Percentiles rank a stretch among this genome's conserved stretches.
Evolutionary conservation across 2,329 filamentous ascomycete species (phyloP).

Genomic region (Fusarium subtropicale): DNA sequence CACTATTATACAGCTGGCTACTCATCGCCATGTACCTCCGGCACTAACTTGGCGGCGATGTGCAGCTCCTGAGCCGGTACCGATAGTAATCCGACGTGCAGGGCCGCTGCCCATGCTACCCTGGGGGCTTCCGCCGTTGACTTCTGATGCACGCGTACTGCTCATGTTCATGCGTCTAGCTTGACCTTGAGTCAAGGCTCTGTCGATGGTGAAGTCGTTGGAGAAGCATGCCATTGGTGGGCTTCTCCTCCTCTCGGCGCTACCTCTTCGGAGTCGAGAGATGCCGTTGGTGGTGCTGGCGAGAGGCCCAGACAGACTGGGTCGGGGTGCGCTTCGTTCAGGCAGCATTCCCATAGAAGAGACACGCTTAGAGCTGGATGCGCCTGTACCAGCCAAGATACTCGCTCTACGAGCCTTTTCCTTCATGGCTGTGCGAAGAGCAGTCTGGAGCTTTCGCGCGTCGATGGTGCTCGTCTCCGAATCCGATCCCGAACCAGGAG

Average conservation of each 20-base stretch:
- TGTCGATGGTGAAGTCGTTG: slow-evolving; percentile 53
- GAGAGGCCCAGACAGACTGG: slow-evolving; percentile 56
- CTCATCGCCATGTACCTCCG: slow-evolving; percentile 50
- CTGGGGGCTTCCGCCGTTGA: slow-evolving; percentile 42
- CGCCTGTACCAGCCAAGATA: slow-evolving; percentile 51
- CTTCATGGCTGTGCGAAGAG: slow-evolving; percentile 65
- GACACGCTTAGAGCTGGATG: slow-evolving; percentile 56
- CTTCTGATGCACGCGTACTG: slow-evolving; percentile 51
- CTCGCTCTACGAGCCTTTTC: slow-evolving; percentile 57
- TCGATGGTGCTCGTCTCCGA: slow-evolving; percentile 65
- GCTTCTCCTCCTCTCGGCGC: slow-evolving; percentile 62
- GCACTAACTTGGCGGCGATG: slow-evolving; percentile 51
- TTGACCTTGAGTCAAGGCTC: slow-evolving; percentile 64
- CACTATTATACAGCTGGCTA: slow-evolving; percentile 3
- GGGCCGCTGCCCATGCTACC: slow-evolving; percentile 41
- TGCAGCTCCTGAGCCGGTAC: slow-evolving; percentile 45
- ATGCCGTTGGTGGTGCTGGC: slow-evolving; percentile 67
- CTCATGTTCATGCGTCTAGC: slow-evolving; percentile 68
- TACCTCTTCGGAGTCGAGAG: slow-evolving; percentile 64
- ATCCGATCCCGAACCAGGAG: slow-evolving; percentile 61
- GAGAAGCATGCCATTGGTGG: slow-evolving; percentile 67
- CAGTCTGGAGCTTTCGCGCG: slow-evolving; percentile 65
- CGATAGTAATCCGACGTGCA: slow-evolving; percentile 55
- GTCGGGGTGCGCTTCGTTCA: slow-evolving; percentile 46
- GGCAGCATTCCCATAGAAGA: slow-evolving; percentile 59